Evolutionary conservation across 495 filamentous ascomycete genomes (phyloP).

Genomic region (Sporormia fimetaria): DNA sequence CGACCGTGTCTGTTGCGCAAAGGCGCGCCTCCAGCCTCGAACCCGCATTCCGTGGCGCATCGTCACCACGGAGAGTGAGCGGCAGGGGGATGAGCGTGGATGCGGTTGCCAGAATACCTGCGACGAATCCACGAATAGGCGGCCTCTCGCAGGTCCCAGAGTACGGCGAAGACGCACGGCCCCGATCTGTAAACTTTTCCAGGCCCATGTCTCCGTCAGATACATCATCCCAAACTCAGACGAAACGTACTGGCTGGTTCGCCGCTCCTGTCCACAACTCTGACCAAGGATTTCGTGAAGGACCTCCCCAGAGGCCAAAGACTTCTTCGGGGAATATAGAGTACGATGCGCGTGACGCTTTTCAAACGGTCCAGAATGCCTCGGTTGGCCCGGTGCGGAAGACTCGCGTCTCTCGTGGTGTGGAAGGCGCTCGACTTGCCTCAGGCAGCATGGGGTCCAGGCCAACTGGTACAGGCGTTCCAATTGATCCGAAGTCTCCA

Average conservation of each 20-base stretch:
- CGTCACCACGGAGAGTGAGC: constrained; percentile 33
- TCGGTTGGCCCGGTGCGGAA: constrained; percentile 44
- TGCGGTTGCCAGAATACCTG: constrained; percentile 24
- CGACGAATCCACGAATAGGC: constrained; percentile 16
- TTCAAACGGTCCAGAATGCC: constrained; percentile 36
- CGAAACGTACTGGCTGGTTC: constrained; percentile 33
- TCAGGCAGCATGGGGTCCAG: constrained; percentile 26
- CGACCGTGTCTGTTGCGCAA: constrained; percentile 28
- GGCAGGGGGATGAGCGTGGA: constrained; percentile 40
- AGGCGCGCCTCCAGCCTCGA: constrained; percentile 45
- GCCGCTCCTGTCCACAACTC: constrained; percentile 20
- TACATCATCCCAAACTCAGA: constrained; percentile 31
- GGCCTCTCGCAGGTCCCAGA: constrained; percentile 37
- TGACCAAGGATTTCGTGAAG: constrained; percentile 10
- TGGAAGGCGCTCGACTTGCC: constrained; percentile 38
- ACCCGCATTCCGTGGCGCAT: constrained; percentile 39
- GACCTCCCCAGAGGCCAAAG: constrained; percentile 3
- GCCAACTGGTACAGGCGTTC: constrained; percentile 33
- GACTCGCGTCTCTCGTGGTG: constrained; percentile 33
- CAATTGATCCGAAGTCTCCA: constrained; percentile 21
- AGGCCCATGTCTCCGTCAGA: constrained; percentile 52
- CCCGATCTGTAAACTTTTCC: constrained; percentile 74
- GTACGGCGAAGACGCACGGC: constrained; percentile 46
- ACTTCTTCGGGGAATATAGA: constrained; percentile 7
- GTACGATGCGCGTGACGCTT: constrained; percentile 29